A percentile compares a stretch with the other conserved stretches of the same genome.
Evolutionary conservation across 108 stramenopile species (phyloP).

Genomic region (Stephanodiscus triporus): DNA sequence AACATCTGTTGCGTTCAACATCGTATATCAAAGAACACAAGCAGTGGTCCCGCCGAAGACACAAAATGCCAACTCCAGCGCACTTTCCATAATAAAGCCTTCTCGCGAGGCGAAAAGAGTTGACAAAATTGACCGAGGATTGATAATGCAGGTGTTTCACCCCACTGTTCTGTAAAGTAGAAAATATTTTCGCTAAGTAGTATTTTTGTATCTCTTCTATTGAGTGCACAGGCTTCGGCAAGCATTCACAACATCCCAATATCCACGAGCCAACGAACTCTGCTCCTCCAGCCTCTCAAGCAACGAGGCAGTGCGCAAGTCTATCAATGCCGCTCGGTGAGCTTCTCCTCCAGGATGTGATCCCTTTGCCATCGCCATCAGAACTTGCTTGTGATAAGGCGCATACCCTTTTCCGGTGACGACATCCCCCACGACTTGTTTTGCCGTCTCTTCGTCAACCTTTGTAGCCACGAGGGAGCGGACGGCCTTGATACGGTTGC

Average conservation of each 20-base stretch:
- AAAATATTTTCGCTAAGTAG: background rate
- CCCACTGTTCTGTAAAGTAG: background rate
- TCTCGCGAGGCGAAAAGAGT: background rate
- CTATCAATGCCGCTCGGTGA: conserved; percentile 62
- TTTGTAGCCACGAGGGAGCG: conserved; percentile 62
- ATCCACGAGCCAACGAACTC: conserved; percentile 37
- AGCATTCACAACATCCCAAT: conserved; percentile 56
- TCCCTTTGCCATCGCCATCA: conserved; percentile 61
- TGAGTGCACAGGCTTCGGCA: conserved; percentile 23
- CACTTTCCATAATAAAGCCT: too few relatives aligned
- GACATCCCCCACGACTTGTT: conserved; percentile 61
- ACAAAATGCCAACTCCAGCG: background rate
- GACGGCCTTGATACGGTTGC: conserved; percentile 71
- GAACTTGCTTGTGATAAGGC: conserved; percentile 51
- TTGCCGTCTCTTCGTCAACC: conserved; percentile 69
- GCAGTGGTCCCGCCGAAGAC: too few relatives aligned
- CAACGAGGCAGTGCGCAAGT: conserved; percentile 62
- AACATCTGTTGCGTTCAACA: background rate
- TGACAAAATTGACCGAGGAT: background rate
- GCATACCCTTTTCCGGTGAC: conserved; percentile 64
- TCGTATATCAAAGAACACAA: background rate
- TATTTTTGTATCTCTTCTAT: background rate
- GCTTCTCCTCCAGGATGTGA: conserved; percentile 67
- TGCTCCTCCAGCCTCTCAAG: conserved; percentile 62
- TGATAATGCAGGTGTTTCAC: background rate